Conservation (phyloP, 495 filamentous ascomycete species). For the Monascus purpureus region DNA sequence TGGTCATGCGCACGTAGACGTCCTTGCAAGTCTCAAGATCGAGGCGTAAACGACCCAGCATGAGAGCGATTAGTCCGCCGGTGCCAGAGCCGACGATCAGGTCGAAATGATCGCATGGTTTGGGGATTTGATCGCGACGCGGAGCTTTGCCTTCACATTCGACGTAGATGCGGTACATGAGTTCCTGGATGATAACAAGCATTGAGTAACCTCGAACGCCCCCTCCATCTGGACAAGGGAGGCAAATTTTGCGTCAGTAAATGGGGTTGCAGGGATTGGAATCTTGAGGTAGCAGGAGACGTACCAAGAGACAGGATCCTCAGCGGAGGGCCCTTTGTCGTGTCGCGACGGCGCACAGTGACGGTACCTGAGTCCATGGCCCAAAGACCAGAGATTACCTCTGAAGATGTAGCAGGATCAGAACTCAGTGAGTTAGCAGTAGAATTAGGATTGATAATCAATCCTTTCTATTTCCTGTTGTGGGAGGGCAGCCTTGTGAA, state of each 20-base stretch:
- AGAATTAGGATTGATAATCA: no score
- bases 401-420: no score
- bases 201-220: conserved; percentile 96
- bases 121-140: conserved; percentile 76
- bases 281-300: conserved; percentile 7
- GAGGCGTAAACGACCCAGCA: conserved; percentile 84
- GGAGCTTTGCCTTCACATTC: conserved; percentile 72
- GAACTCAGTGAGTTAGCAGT: no score
- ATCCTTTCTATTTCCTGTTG: no score
- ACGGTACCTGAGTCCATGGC: conserved; percentile 21
- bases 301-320: conserved; percentile 82
- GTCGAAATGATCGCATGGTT: conserved; percentile 97
- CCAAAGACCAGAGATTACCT: conserved; percentile 3
- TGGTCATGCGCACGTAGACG: conserved; percentile 86
- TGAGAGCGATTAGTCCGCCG: conserved; percentile 87
- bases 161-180: conserved; percentile 89
- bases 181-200: conserved; percentile 84
- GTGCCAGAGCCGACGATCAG: conserved; percentile 91
- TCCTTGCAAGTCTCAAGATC: conserved; percentile 94
- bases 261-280: not conserved
- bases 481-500: no score
- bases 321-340: conserved; percentile 84
- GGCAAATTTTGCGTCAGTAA: conserved; percentile 4
- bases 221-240: conserved; percentile 59
- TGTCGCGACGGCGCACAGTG: conserved; percentile 64